Percentiles rank a stretch among this genome's conserved stretches.
Evolutionary conservation across 2,329 filamentous ascomycete genomes (phyloP).

Genomic region (Fusarium piperis): DNA sequence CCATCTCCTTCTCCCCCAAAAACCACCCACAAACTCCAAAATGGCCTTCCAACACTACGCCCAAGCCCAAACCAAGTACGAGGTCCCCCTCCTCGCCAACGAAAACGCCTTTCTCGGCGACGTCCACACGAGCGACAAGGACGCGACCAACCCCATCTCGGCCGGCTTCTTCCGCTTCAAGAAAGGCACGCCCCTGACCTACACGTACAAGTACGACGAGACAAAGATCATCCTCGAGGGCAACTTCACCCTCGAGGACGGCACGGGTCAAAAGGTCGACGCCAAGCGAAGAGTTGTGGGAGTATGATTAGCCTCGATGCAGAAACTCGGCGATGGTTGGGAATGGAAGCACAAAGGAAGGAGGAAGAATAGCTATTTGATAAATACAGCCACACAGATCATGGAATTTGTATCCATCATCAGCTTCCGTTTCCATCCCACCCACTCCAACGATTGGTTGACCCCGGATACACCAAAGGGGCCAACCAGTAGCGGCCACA

Average conservation of each 20-base stretch:
- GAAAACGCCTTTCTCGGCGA: slow-evolving; percentile 76
- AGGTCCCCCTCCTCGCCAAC: slow-evolving; percentile 72
- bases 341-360: neutral
- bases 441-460: neutral
- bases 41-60: slow-evolving; percentile 63
- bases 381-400: neutral
- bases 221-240: slow-evolving; percentile 80
- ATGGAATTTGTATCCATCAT: neutral
- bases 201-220: slow-evolving; percentile 76
- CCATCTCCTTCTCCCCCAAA: neutral
- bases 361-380: neutral
- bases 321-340: neutral
- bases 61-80: slow-evolving; percentile 67
- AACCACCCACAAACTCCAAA: slow-evolving; percentile 9
- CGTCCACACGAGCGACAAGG: slow-evolving; percentile 64
- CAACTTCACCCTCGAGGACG: slow-evolving; percentile 71
- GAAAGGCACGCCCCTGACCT: slow-evolving; percentile 73
- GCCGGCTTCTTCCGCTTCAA: slow-evolving; percentile 74
- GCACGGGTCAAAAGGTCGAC: slow-evolving; percentile 67
- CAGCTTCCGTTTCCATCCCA: neutral
- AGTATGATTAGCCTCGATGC: neutral
- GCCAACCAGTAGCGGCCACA: neutral
- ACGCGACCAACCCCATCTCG: slow-evolving; percentile 68
- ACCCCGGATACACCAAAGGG: neutral
- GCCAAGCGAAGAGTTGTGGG: slow-evolving; percentile 48